A percentile compares a stretch with the other conserved stretches of the same genome.
phyloP scores from a whole-genome alignment of 768 basidiomycete genomes.

The Lactarius tabidus region DNA sequence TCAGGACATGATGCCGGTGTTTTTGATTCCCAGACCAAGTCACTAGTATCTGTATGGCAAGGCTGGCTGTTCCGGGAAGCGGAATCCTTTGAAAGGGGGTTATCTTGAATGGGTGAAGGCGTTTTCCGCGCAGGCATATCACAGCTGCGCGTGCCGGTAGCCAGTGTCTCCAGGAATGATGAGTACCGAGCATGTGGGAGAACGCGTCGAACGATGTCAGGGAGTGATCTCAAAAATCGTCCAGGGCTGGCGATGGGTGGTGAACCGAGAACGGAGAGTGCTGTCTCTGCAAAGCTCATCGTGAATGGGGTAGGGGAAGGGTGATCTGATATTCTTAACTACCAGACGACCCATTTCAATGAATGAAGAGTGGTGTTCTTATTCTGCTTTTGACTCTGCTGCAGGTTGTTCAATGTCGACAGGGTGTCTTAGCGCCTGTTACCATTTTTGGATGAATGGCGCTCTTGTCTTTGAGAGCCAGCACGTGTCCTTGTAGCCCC shows the following conservation, averaged over 20 bases:
- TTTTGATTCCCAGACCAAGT: background rate
- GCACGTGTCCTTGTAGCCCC: background rate
- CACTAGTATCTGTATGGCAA: background rate
- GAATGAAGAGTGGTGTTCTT: background rate
- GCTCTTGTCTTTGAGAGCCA: slow-evolving; percentile 20
- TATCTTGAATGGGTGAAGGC: background rate
- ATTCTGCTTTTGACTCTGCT: slow-evolving; percentile 8
- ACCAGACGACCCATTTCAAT: slow-evolving; percentile 3
- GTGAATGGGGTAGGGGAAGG: background rate
- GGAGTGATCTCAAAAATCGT: slow-evolving; percentile 8
- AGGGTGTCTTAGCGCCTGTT: background rate
- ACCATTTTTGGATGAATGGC: slow-evolving; percentile 17
- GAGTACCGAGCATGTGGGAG: slow-evolving; percentile 18
- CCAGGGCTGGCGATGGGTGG: slow-evolving; percentile 1
- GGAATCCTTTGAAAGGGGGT: background rate
- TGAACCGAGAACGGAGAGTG: slow-evolving; percentile 11
- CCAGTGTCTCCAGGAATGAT: slow-evolving; percentile 17
- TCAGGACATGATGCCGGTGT: background rate
- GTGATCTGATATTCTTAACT: background rate
- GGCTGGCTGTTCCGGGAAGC: background rate
- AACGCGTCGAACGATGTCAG: slow-evolving; percentile 17
- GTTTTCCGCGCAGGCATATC: slow-evolving; percentile 4
- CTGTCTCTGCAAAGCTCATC: slow-evolving; percentile 10
- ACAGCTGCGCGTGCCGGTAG: background rate
- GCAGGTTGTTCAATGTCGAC: background rate